Base-by-base conservation (phyloP, 208 protist species). In the Dictyostelium gargantuum region DNA sequence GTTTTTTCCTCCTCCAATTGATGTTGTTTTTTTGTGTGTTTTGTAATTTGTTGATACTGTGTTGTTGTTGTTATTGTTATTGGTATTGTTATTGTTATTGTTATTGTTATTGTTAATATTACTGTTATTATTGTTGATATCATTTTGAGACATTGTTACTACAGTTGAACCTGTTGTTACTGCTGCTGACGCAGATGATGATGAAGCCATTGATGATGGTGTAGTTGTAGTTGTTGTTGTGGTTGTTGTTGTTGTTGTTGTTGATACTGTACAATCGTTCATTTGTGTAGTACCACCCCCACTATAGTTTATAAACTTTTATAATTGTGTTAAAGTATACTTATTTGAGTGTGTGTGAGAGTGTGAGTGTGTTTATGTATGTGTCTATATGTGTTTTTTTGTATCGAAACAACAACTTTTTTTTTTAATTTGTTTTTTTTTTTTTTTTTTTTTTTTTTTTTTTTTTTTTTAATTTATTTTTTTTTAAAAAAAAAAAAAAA, bases 1-100 rank as follows among this genome's bases (percentile, higher is more conserved):
- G 38, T 52, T 63, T 38, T 89, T 89, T 63, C 68, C 70, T 15
- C 82, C 82, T 29, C 82, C 82, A 21, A 89, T 89, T 9, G 66
- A 77, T 21, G 40, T 13, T 21, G 76, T 77, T 50, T 72, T 85
- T 21, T 68, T 74, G 42, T 85, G 80, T 46, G 61, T 61, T 85
- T 68, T 32, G 46, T 54, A 35, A 73, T 74, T 63, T 29, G 13
- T n/a, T 54, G 8, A 32, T 6, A 15, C 48, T 26, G 23, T 26
- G 10, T 23, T 29, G 3, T 10, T 11, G 1, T 40, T 23, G 9
- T 63, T 63, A 32, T 8, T 80, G 32, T 44, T 40, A 23, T 44
- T 63, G 19, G 11, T 42, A 32, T 29, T 84, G 38, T 26, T 70
- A 38, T 84, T 48, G 40, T 35, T 38, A 38, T 84, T 66, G 21